These are phyloP conservation scores for Colletotrichum acutatum DNA, from an alignment of 2,329 filamentous ascomycete species.

Conservation along the genomic window DNA sequence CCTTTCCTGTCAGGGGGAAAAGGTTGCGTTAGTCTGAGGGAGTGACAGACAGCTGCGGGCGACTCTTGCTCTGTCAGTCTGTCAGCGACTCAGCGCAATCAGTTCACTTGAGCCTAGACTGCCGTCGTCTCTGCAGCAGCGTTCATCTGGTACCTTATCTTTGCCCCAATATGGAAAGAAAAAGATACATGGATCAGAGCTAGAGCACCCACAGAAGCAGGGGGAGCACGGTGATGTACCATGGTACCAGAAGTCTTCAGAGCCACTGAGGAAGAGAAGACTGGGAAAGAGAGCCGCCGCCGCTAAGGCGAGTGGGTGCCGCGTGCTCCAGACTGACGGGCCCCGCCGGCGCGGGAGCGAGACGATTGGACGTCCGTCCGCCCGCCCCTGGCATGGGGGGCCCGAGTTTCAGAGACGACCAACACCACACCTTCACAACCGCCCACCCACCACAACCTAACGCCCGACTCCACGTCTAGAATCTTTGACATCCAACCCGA, in stretches of 20 bases:
- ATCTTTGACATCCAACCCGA: slow-evolving; percentile 28
- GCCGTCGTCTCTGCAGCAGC: not conserved
- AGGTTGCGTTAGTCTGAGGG: slow-evolving; percentile 17
- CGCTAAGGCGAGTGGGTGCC: slow-evolving; percentile 26
- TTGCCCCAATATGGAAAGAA: not conserved
- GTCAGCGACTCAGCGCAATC: not conserved
- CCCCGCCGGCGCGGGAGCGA: slow-evolving; percentile 21
- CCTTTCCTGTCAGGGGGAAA: slow-evolving; percentile 20
- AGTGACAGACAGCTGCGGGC: slow-evolving; percentile 11
- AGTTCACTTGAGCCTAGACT: too few relatives aligned
- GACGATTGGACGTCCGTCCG: slow-evolving; percentile 26
- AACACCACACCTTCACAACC: slow-evolving; percentile 1
- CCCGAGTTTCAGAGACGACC: slow-evolving; percentile 29
- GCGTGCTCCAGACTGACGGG: slow-evolving; percentile 30
- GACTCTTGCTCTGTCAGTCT: not conserved
- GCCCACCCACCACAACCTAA: not conserved
- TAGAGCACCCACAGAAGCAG: not conserved
- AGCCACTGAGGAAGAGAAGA: not conserved
- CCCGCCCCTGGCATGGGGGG: slow-evolving; percentile 24
- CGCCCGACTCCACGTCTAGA: not conserved
- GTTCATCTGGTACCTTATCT: not conserved
- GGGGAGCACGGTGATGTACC: not conserved
- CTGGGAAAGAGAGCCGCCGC: slow-evolving; percentile 14
- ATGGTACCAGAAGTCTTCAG: not conserved
- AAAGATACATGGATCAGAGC: not conserved